These are phyloP conservation scores for Saccharomyces hybrid DNA, from an alignment of 1,139 yeast genomes.

Conservation along the genomic window DNA sequence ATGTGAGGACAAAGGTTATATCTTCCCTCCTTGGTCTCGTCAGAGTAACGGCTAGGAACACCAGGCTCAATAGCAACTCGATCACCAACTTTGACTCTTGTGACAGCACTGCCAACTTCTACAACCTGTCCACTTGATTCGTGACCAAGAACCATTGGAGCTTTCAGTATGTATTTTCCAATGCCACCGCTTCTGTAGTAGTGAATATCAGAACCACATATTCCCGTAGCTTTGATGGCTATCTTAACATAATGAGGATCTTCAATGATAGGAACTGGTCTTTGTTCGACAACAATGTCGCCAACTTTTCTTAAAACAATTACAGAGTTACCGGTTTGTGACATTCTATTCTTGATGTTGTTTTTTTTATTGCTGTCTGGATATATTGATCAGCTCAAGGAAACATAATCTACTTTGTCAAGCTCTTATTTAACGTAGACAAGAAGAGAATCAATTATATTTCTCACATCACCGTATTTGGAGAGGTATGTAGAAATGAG, in stretches of 20 bases:
- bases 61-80: constrained; percentile 84
- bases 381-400: too few relatives aligned
- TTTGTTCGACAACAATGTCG: constrained; percentile 38
- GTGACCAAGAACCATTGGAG: constrained; percentile 70
- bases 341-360: too few relatives aligned
- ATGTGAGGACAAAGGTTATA: constrained; percentile 78
- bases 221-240: constrained; percentile 64
- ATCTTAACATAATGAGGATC: constrained; percentile 68
- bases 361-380: too few relatives aligned
- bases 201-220: constrained; percentile 85
- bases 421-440: constrained; percentile 42
- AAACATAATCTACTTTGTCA: too few relatives aligned
- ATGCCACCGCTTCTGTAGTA: constrained; percentile 73
- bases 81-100: constrained; percentile 61
- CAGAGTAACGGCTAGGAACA: constrained; percentile 67
- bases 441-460: too few relatives aligned
- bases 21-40: constrained; percentile 65
- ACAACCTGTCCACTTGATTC: constrained; percentile 68
- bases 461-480: too few relatives aligned
- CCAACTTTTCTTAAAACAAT: too few relatives aligned
- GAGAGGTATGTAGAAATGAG: too few relatives aligned
- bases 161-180: constrained; percentile 58
- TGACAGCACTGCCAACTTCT: constrained; percentile 58
- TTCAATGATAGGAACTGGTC: constrained; percentile 53
- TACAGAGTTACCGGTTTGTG: too few relatives aligned